phyloP scores from a whole-genome alignment of 768 basidiomycete species.

The Ramaria sp. region DNA sequence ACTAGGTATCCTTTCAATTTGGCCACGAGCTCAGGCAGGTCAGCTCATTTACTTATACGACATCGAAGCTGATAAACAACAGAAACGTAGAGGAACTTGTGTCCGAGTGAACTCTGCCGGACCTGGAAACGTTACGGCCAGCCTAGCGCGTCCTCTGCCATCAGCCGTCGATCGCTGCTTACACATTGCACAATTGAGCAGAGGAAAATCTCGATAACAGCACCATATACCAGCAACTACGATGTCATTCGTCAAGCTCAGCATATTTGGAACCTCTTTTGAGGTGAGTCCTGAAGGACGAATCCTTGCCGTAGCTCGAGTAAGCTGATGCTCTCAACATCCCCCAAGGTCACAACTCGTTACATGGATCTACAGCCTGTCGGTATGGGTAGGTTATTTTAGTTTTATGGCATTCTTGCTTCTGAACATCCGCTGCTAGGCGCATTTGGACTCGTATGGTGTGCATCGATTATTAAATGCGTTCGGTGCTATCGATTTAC shows the following conservation, averaged over 20 bases:
- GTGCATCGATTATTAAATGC: conserved; percentile 15
- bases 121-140: no score
- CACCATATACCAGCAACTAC: neutral
- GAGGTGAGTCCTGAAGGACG: conserved; percentile 43
- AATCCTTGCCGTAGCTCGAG: conserved; percentile 6
- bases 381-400: conserved; percentile 75
- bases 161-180: no score
- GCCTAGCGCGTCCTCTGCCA: no score
- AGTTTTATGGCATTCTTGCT: neutral
- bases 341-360: conserved; percentile 82
- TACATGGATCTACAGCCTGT: conserved; percentile 99
- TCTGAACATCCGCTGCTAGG: conserved; percentile 26
- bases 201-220: neutral
- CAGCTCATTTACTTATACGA: no score
- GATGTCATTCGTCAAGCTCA: conserved; percentile 96
- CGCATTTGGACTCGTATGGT: conserved; percentile 99
- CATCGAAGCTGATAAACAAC: no score
- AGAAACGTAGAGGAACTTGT: no score
- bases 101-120: no score
- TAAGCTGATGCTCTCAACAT: neutral
- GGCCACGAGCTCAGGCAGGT: no score
- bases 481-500: conserved; percentile 3
- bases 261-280: conserved; percentile 97
- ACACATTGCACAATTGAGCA: no score
- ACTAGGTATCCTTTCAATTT: no score